Conservation (phyloP, 768 basidiomycete species). For the Mycena amicta region DNA sequence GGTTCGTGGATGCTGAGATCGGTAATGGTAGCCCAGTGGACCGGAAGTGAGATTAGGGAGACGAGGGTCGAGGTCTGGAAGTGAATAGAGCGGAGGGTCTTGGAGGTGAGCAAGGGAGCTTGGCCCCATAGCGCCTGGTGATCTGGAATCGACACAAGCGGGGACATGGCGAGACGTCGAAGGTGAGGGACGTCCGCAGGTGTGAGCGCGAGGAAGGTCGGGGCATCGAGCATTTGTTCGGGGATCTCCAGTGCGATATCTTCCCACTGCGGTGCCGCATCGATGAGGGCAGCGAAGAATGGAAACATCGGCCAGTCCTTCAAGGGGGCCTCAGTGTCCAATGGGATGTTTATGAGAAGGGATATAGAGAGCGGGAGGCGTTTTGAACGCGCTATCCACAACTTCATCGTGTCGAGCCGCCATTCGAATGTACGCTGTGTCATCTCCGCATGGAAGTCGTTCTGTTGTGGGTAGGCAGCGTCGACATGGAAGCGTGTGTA, state of each 20-base stretch:
- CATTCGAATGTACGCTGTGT: background rate
- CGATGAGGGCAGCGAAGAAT: background rate
- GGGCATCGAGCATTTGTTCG: background rate
- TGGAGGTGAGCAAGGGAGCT: background rate
- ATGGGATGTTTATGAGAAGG: background rate
- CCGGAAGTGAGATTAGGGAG: background rate
- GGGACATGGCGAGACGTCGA: background rate
- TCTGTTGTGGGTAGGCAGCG: background rate
- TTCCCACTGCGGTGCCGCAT: background rate
- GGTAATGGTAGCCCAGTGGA: background rate
- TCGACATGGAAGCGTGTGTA: background rate
- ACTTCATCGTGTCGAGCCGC: background rate
- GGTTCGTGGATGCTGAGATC: background rate
- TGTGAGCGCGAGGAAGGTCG: background rate
- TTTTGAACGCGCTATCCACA: background rate
- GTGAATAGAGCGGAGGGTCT: background rate
- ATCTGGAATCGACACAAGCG: background rate
- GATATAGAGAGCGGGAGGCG: background rate
- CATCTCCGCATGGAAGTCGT: background rate
- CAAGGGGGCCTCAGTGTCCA: background rate
- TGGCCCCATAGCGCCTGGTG: background rate
- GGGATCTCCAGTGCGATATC: background rate
- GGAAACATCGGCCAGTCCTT: background rate
- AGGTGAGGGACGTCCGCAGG: background rate
- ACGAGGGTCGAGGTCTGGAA: background rate